These are phyloP conservation scores for Zostera marina DNA, from an alignment of 116 monocot species.

Conservation along the genomic window DNA sequence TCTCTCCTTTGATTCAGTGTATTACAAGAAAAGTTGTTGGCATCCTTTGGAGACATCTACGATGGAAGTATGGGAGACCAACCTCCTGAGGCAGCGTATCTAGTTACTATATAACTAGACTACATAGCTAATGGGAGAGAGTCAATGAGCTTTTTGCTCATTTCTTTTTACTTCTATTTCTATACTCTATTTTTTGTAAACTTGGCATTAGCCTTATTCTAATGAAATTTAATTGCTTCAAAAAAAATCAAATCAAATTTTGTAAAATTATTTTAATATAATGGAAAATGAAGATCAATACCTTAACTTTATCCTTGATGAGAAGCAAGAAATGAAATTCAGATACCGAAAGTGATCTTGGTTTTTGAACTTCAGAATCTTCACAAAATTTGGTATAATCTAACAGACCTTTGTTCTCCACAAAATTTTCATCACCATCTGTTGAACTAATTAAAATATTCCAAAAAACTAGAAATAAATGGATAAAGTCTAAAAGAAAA, in stretches of 20 bases:
- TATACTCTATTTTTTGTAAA: no score
- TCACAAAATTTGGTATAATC: constrained; percentile 61
- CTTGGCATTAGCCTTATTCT: no score
- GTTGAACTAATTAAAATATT: constrained; percentile 43
- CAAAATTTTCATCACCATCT: constrained; percentile 91
- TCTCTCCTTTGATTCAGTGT: no score
- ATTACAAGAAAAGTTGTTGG: no score
- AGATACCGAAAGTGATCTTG: constrained; percentile 75
- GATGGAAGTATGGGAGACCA: no score
- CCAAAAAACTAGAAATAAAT: constrained; percentile 1
- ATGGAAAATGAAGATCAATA: constrained; percentile 14
- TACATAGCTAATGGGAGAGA: no score
- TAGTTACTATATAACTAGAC: no score
- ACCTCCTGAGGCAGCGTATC: no score
- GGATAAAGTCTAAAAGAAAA: background rate
- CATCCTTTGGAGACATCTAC: no score
- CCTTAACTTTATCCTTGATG: constrained; percentile 75
- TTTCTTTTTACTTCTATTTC: no score
- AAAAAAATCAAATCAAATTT: background rate
- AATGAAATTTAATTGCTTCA: no score
- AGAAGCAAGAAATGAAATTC: constrained; percentile 96
- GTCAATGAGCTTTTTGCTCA: no score
- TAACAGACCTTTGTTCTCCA: constrained; percentile 90
- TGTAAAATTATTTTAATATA: background rate
- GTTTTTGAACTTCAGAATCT: constrained; percentile 43